Conservation (phyloP, 2,329 filamentous ascomycete genomes). For the Fusarium sublunatum region DNA sequence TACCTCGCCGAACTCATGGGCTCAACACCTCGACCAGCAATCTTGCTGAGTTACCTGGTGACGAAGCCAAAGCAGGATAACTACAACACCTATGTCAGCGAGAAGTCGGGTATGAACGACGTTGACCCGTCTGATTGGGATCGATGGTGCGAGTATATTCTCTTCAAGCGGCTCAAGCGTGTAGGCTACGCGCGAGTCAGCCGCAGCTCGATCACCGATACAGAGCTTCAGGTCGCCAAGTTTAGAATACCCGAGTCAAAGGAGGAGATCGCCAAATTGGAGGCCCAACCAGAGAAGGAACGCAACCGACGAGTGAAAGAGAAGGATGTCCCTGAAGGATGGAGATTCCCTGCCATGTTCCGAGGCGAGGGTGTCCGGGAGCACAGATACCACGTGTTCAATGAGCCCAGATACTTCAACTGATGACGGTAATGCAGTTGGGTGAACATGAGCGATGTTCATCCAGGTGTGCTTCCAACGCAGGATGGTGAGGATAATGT, state of each 20-base stretch:
- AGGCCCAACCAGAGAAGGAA: slow-evolving; percentile 61
- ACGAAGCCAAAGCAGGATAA: slow-evolving; percentile 91
- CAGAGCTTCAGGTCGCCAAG: slow-evolving; percentile 95
- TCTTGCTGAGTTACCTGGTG: slow-evolving; percentile 92
- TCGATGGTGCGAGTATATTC: slow-evolving; percentile 98
- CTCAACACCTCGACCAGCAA: slow-evolving; percentile 78
- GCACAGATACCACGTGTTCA: slow-evolving; percentile 94
- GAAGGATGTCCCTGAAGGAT: slow-evolving; percentile 77
- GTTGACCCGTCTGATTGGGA: slow-evolving; percentile 95
- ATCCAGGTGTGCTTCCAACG: slow-evolving; percentile 9
- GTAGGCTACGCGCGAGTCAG: slow-evolving; percentile 91
- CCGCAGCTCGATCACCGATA: slow-evolving; percentile 93
- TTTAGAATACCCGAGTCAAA: slow-evolving; percentile 81
- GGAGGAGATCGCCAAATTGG: slow-evolving; percentile 62
- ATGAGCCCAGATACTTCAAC: slow-evolving; percentile 81
- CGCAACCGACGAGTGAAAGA: slow-evolving; percentile 73
- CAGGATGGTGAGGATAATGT: slow-evolving; percentile 15
- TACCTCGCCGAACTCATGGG: slow-evolving; percentile 93
- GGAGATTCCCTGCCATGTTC: slow-evolving; percentile 87
- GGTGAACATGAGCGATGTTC: slow-evolving; percentile 11
- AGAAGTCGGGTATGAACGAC: slow-evolving; percentile 90
- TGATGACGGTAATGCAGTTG: slow-evolving; percentile 10
- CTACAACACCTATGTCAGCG: slow-evolving; percentile 94
- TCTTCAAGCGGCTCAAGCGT: slow-evolving; percentile 89
- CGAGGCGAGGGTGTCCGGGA: slow-evolving; percentile 86